A percentile compares a stretch with the other conserved stretches of the same genome.
These are phyloP conservation scores for Davidsoniella eucalypti DNA, from an alignment of 2,329 filamentous ascomycete genomes.

Conservation along the genomic window DNA sequence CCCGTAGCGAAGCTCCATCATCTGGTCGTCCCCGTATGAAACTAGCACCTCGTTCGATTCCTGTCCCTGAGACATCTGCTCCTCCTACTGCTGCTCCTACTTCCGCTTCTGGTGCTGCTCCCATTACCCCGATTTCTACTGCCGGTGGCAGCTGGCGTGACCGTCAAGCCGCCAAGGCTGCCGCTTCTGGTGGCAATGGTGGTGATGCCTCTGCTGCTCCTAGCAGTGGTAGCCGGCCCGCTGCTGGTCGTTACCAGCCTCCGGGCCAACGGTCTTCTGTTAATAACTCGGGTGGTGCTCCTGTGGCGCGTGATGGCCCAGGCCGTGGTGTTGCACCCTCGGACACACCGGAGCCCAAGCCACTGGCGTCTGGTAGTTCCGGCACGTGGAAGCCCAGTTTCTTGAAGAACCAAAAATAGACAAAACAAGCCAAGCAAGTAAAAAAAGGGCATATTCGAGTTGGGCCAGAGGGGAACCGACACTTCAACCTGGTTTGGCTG, in stretches of 20 bases:
- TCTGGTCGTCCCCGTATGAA: slow-evolving; percentile 43
- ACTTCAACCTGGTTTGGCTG: slow-evolving; percentile 1
- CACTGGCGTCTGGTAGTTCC: slow-evolving; percentile 33
- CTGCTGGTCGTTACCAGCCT: slow-evolving; percentile 70
- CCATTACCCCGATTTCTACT: background rate
- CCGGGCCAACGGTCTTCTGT: slow-evolving; percentile 50
- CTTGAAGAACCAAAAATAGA: background rate
- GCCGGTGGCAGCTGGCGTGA: slow-evolving; percentile 29
- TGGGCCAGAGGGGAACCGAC: no score
- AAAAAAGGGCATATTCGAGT: slow-evolving; percentile 5
- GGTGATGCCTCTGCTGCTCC: slow-evolving; percentile 20
- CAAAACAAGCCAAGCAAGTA: background rate
- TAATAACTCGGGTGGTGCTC: slow-evolving; percentile 52
- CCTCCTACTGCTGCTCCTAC: background rate
- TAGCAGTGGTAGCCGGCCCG: slow-evolving; percentile 81
- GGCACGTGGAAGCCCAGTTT: slow-evolving; percentile 45
- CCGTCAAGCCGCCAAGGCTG: slow-evolving; percentile 21
- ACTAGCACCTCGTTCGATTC: slow-evolving; percentile 31
- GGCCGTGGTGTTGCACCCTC: slow-evolving; percentile 17
- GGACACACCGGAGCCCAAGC: slow-evolving; percentile 21
- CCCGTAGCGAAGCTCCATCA: slow-evolving; percentile 4
- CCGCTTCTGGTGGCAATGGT: slow-evolving; percentile 8
- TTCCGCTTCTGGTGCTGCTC: background rate
- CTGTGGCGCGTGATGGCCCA: slow-evolving; percentile 54
- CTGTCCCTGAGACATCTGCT: slow-evolving; percentile 8